Conservation (phyloP, 345 rosid genomes). For the Populus deltoides region DNA sequence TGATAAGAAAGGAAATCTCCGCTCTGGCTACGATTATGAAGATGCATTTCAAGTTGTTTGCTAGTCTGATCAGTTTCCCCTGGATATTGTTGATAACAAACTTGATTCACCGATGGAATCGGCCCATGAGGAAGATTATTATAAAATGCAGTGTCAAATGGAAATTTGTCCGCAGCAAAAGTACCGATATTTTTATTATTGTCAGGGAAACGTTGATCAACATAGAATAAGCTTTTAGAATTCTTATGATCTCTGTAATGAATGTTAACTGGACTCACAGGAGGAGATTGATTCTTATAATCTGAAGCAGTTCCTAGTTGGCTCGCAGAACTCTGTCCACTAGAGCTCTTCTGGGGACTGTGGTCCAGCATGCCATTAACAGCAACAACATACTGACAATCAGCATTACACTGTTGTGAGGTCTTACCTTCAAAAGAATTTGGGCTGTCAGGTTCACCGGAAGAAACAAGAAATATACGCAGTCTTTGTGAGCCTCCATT, state of each 20-base stretch:
- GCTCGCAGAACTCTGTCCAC: slow-evolving; percentile 46
- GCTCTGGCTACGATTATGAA: slow-evolving; percentile 44
- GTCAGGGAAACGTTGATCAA: slow-evolving; percentile 18
- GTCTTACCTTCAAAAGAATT: slow-evolving; percentile 44
- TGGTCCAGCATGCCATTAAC: slow-evolving; percentile 59
- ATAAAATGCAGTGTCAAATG: slow-evolving; percentile 31
- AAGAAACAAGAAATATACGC: slow-evolving; percentile 65
- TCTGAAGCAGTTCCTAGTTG: slow-evolving; percentile 52
- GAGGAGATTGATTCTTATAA: slow-evolving; percentile 44
- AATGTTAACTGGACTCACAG: slow-evolving; percentile 43
- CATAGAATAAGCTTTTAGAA: slow-evolving; percentile 15
- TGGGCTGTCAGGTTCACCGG: slow-evolving; percentile 52
- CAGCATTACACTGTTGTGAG: slow-evolving; percentile 42
- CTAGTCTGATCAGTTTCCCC: slow-evolving; percentile 27
- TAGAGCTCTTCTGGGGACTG: slow-evolving; percentile 48
- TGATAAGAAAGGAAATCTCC: slow-evolving; percentile 34
- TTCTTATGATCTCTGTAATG: slow-evolving; percentile 31
- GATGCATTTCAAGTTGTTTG: slow-evolving; percentile 31
- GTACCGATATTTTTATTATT: slow-evolving; percentile 21
- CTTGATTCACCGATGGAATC: slow-evolving; percentile 29
- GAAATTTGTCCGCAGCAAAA: slow-evolving; percentile 22
- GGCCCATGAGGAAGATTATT: slow-evolving; percentile 35
- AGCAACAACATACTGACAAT: slow-evolving; percentile 62
- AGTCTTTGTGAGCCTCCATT: slow-evolving; percentile 64
- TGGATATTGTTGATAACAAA: slow-evolving; percentile 33